These are phyloP conservation scores for Phialophora chinensis DNA, from an alignment of 2,329 filamentous ascomycete species.

Conservation along the genomic window DNA sequence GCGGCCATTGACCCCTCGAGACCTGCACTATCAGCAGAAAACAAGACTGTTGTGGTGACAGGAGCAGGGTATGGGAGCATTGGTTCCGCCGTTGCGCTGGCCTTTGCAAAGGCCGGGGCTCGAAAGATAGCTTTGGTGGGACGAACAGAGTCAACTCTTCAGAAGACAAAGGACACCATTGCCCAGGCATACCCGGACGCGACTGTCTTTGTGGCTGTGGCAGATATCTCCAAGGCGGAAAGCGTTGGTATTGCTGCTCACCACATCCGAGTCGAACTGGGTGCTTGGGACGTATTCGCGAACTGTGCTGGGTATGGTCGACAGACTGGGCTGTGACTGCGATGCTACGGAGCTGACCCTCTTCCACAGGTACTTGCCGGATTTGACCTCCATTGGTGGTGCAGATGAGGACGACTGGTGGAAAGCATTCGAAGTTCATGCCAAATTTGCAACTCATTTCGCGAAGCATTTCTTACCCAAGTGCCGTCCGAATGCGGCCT, in stretches of 20 bases:
- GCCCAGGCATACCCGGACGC: conserved; percentile 21
- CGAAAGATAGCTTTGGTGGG: conserved; percentile 49
- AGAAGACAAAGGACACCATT: conserved; percentile 39
- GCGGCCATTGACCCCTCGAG: conserved; percentile 48
- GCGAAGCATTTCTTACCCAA: conserved; percentile 53
- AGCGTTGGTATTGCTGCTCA: conserved; percentile 47
- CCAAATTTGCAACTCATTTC: conserved; percentile 48
- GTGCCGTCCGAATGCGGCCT: conserved; percentile 28
- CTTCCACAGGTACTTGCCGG: conserved; percentile 29
- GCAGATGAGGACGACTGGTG: conserved; percentile 49
- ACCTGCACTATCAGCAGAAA: conserved; percentile 44
- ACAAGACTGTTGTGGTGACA: conserved; percentile 58
- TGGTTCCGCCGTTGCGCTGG: conserved; percentile 59
- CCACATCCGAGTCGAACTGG: conserved; percentile 43
- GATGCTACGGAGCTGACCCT: conserved; percentile 1
- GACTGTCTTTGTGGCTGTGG: conserved; percentile 49
- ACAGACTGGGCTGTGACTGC: neutral
- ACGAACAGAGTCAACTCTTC: conserved; percentile 45
- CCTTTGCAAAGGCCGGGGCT: conserved; percentile 62
- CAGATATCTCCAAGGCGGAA: conserved; percentile 52
- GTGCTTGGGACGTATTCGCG: conserved; percentile 53
- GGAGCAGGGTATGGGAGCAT: conserved; percentile 61
- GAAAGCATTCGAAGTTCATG: conserved; percentile 56
- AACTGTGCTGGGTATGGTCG: conserved; percentile 53
- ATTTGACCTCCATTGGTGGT: conserved; percentile 42